Evolutionary conservation across 345 rosid species (phyloP).

Genomic region (Populus deltoides): DNA sequence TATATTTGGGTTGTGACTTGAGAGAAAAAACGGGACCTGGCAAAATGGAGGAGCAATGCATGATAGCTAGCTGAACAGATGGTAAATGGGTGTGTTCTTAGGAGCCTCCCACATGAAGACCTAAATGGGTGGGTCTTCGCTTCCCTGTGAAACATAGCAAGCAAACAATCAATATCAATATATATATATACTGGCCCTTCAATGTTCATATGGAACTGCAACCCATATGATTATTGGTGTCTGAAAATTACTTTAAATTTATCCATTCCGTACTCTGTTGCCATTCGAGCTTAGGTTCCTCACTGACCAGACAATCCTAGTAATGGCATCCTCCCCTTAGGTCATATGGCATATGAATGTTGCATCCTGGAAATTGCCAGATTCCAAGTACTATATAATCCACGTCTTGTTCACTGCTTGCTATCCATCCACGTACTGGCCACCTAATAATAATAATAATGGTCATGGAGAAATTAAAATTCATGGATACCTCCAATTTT

Average conservation of each 20-base stretch:
- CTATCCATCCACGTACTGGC: not conserved
- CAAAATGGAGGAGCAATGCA: not conserved
- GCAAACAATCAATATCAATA: not conserved
- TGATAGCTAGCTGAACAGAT: not conserved
- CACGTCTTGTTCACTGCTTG: not conserved
- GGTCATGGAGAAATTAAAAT: not conserved
- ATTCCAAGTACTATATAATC: not conserved
- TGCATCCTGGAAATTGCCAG: not conserved
- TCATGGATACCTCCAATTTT: not conserved
- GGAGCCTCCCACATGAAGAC: constrained; percentile 3
- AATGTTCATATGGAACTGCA: not conserved
- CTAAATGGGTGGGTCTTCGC: constrained; percentile 1
- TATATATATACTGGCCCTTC: not conserved
- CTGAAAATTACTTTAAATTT: not conserved
- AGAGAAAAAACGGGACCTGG: not conserved
- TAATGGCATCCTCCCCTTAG: not conserved
- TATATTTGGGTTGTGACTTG: not conserved
- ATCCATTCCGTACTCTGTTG: constrained; percentile 1
- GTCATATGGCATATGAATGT: not conserved
- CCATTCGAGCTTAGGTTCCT: constrained; percentile 2
- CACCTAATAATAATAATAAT: not conserved
- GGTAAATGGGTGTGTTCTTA: not conserved
- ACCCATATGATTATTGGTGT: not conserved
- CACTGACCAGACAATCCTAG: not conserved
- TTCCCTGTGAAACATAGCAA: constrained; percentile 2